These are phyloP conservation scores for Phlyctochytrium arcticum DNA, from an alignment of 192 early-diverging fungal species.

Conservation along the genomic window DNA sequence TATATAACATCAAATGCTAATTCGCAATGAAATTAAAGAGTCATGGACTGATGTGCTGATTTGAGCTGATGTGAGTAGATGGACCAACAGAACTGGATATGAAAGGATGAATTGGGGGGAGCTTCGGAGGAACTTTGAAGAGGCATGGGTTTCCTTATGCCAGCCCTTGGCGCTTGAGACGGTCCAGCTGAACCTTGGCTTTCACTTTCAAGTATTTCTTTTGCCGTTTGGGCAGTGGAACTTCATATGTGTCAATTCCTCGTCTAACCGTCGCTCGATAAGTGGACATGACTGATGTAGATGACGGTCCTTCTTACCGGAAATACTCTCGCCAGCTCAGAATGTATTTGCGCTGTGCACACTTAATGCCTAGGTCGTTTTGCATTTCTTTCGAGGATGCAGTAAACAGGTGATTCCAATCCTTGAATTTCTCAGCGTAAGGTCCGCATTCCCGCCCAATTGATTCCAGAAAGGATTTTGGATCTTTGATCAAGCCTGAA, in stretches of 20 bases:
- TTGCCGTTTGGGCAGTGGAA: conserved; percentile 33
- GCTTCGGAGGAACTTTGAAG: too few species aligned
- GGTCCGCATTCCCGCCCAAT: conserved; percentile 39
- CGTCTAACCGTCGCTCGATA: conserved; percentile 5
- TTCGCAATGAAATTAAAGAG: too few species aligned
- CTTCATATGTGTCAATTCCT: conserved; percentile 29
- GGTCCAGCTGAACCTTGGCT: conserved; percentile 28
- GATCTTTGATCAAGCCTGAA: conserved; percentile 19
- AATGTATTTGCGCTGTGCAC: conserved; percentile 40
- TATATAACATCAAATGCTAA: too few species aligned
- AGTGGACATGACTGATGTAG: background rate
- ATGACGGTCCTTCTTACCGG: conserved; percentile 8
- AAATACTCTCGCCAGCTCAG: conserved; percentile 42
- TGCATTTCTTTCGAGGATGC: conserved; percentile 38
- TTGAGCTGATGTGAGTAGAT: too few species aligned
- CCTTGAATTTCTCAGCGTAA: conserved; percentile 44
- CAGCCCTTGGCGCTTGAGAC: conserved; percentile 40
- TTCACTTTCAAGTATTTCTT: conserved; percentile 40
- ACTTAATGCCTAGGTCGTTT: conserved; percentile 39
- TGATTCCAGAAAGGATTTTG: conserved; percentile 33
- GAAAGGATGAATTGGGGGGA: too few species aligned
- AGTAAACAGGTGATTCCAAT: conserved; percentile 45
- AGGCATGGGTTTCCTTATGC: conserved; percentile 36
- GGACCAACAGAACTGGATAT: too few species aligned
- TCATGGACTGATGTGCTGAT: too few species aligned